Evolutionary conservation across 306 rosid genomes (phyloP).

Genomic region (Fragaria ananassa): DNA sequence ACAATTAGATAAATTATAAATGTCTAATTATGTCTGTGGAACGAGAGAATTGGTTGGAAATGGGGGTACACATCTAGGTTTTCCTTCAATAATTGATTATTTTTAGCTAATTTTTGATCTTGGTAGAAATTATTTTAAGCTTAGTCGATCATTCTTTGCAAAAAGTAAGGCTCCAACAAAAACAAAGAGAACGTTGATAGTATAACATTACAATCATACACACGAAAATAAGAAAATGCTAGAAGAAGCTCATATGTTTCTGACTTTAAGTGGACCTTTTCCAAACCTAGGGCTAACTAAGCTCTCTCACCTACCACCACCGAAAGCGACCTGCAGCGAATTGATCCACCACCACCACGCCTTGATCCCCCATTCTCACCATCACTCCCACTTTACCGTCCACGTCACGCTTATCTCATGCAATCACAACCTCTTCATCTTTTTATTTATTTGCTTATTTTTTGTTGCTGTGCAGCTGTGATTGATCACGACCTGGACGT

Average conservation of each 20-base stretch:
- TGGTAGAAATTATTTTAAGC: not conserved
- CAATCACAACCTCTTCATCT: not conserved
- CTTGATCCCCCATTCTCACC: constrained; percentile 1
- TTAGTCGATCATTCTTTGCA: not conserved
- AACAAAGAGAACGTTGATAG: not conserved
- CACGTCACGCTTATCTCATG: constrained; percentile 10
- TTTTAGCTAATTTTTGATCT: not conserved
- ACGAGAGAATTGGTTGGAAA: not conserved
- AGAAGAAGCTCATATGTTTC: too few species aligned
- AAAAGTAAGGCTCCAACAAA: too few species aligned
- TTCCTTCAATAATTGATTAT: not conserved
- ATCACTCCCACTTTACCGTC: not conserved
- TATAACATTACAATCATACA: not conserved
- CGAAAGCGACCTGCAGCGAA: constrained; percentile 1
- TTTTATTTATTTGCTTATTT: not conserved
- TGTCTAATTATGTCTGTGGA: too few species aligned
- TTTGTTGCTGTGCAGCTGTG: not conserved
- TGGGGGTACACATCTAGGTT: not conserved
- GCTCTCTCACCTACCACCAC: constrained; percentile 23
- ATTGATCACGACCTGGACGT: not conserved
- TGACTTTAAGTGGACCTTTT: not conserved
- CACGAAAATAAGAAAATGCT: not conserved
- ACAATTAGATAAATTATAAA: too few species aligned
- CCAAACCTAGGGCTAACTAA: not conserved
- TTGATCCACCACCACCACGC: not conserved